Conservation (phyloP, 371 early-diverging fungal genomes). For the Coemansia sp. region DNA sequence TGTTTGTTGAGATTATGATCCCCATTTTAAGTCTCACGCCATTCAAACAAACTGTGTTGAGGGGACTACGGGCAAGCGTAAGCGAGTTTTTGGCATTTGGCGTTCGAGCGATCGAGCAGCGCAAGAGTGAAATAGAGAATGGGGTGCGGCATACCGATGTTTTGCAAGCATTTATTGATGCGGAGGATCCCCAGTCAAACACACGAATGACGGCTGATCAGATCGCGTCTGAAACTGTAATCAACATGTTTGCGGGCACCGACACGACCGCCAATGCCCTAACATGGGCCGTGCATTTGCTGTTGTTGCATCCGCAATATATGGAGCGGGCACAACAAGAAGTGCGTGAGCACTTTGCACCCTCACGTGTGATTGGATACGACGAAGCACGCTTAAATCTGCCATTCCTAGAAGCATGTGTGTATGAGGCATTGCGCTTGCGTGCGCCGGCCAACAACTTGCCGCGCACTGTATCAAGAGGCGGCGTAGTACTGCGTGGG, state of each 20-base stretch:
- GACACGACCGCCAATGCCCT: constrained; percentile 47
- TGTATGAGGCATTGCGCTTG: constrained; percentile 44
- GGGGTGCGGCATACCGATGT: constrained; percentile 21
- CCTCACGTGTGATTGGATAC: constrained; percentile 8
- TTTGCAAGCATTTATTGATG: constrained; percentile 45
- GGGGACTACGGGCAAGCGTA: constrained; percentile 12
- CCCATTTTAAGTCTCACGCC: constrained; percentile 19
- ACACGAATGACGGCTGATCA: constrained; percentile 31
- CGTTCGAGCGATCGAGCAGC: constrained; percentile 17
- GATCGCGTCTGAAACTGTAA: constrained; percentile 38
- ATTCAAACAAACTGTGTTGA: constrained; percentile 5
- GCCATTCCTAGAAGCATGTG: constrained; percentile 40
- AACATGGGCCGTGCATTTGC: constrained; percentile 39
- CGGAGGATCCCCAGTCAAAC: constrained; percentile 32
- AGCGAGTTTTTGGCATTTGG: constrained; percentile 20
- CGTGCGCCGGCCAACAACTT: constrained; percentile 32
- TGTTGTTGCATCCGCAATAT: constrained; percentile 36
- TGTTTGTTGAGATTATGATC: constrained; percentile 21
- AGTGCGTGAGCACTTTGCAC: constrained; percentile 28
- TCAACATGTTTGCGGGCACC: constrained; percentile 41
- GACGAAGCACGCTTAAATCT: constrained; percentile 16
- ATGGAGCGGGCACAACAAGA: constrained; percentile 10
- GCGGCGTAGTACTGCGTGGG: constrained; percentile 35
- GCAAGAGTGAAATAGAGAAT: constrained; percentile 2
- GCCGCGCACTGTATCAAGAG: constrained; percentile 38